Evolutionary conservation across 1,139 yeast species (phyloP), one percentile per base, ranked within the genome.

Genomic region (Magnusiomyces tetraspermus): DNA sequence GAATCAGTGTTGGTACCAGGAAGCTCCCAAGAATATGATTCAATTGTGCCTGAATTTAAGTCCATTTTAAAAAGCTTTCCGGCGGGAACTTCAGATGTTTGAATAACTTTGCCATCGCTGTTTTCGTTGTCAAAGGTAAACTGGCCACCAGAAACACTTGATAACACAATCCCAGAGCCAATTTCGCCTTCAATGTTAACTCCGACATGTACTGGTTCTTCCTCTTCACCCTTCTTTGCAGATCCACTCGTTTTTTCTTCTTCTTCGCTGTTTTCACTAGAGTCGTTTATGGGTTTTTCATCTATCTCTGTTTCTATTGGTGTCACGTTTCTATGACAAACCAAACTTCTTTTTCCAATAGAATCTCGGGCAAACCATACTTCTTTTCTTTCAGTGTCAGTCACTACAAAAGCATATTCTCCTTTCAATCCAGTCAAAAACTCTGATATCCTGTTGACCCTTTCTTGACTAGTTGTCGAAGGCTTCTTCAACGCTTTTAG

Each of bases 331-430:
- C 40, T 10, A 36, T 40, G 31, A 4, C 15, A 6, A 24, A 84
- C 71, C 43, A 92, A 71, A 22, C 96, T 84, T 55, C 96, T 74
- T 61, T 85, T 82, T 0, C 98, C 99, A 23, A 88, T 71, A 1
- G 74, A 65, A 65, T 92, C 99, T 60, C 96, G 77, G 0, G 95
- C 97, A 70, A 88, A 94, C 71, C 80, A 85, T 0, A 86, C 61
- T 37, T 58, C 63, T 0, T 69, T 60, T 1, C 67, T 60, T 15
- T 60, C 57, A 57, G 80, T 85, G 40, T 76, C 55, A 78, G 70
- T 45, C 73, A 74, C 66, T 71, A 79, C 69, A 56, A 73, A 71
- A 0, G 98, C 94, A 73, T 82, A 92, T 64, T 92, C 98, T 1
- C 99, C 99, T 33, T 76, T 72, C 30, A 87, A 59, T 1, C 52